Percentiles rank a stretch among this genome's conserved stretches.
phyloP scores from a whole-genome alignment of 1,139 yeast genomes.

The Pichia sp. region DNA sequence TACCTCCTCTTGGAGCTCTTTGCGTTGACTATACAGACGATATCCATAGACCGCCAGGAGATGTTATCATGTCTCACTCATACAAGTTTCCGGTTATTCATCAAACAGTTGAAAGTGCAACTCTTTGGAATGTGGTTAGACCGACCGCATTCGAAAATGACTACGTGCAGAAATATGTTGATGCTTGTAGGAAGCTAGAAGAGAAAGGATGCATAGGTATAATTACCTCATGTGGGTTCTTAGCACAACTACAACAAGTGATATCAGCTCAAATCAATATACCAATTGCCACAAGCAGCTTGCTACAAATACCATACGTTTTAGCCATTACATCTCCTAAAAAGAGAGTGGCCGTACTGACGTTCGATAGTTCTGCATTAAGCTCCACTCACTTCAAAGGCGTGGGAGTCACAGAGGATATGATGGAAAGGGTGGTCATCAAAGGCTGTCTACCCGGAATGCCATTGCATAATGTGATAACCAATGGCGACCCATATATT shows the following conservation, averaged over 20 bases:
- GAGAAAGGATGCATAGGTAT: slow-evolving; percentile 14
- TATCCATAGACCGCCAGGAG: slow-evolving; percentile 18
- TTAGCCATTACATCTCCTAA: slow-evolving; percentile 17
- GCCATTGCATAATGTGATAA: slow-evolving; percentile 21
- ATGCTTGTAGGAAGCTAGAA: slow-evolving; percentile 10
- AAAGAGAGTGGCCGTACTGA: slow-evolving; percentile 26
- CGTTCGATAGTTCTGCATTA: slow-evolving; percentile 25
- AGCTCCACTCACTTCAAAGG: slow-evolving; percentile 27
- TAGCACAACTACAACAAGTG: slow-evolving; percentile 27
- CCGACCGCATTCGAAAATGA: slow-evolving; percentile 7
- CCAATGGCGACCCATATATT: slow-evolving; percentile 23
- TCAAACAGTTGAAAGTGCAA: slow-evolving; percentile 15
- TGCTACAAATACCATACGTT: slow-evolving; percentile 28
- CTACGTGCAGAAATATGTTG: slow-evolving; percentile 7
- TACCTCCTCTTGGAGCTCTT: slow-evolving; percentile 25
- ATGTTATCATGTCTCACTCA: slow-evolving; percentile 7
- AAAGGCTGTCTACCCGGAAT: slow-evolving; percentile 22
- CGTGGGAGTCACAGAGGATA: slow-evolving; percentile 20
- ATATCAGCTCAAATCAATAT: slow-evolving; percentile 20
- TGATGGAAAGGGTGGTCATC: slow-evolving; percentile 18
- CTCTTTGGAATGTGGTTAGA: slow-evolving; percentile 11
- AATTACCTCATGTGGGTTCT: slow-evolving; percentile 17
- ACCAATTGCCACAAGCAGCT: slow-evolving; percentile 29
- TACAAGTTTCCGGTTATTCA: slow-evolving; percentile 14
- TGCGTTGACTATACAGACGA: slow-evolving; percentile 27